Evolutionary conservation across 371 early-diverging fungal species (phyloP), one percentile per base, ranked within the genome.

Genomic region (Funneliformis caledonium): DNA sequence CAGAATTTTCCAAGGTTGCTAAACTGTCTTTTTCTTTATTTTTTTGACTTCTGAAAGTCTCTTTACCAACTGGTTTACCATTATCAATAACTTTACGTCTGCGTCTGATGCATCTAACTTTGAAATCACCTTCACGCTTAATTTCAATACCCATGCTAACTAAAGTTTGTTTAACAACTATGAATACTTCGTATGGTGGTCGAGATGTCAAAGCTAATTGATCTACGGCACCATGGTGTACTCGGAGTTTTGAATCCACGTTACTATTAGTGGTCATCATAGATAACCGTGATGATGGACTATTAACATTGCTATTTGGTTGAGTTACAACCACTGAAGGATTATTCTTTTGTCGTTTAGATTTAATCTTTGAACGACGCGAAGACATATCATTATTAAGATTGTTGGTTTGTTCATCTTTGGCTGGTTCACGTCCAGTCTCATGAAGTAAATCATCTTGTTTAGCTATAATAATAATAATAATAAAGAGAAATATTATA

Each of bases 151-250:
- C 95, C 81, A 94, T 85, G 6, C 87, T 78, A 60, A 89, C 83
- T 26, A 94, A 82, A 0, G 91, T 88, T 81, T 89, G 89, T 73
- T 92, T 91, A 70, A 95, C 89, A 61, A 93, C 90, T 31, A 86
- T 84, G 75, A 94, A 90, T 42, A 94, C 88, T 83, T 93, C 92
- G 31, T 88, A 87, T 2, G 95, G 95, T 19, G 91, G 86, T 50
- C 92, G 86, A 7, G 92, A 90, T n/a, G 94, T 93, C 70, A 95
- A 83, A 2, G 93, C 93, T 67, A 90, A 88, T 59, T 92, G 91
- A 80, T 94, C 94, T 1, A 95, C 93, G 10, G 94, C 94, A 65
- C 95, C 95, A 74, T 92, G 92, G 83, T 94, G 94, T 33, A 88
- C 88, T 42, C 92, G 91, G 81, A 95, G 87, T 83, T 93, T 91